Base-by-base conservation (phyloP, 352 stramenopile species). In the Elongisporangium anandrum region DNA sequence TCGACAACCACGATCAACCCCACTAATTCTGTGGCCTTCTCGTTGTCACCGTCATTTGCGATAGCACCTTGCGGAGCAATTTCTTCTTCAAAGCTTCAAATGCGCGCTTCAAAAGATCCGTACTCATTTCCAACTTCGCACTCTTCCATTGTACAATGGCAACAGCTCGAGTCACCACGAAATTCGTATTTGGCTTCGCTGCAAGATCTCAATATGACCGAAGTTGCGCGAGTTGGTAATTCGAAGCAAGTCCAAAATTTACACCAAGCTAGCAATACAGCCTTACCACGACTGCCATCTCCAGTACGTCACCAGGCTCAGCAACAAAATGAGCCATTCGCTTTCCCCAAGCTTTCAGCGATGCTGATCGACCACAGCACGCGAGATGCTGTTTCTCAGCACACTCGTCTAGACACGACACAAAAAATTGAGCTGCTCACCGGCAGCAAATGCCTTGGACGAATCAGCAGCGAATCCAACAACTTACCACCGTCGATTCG, bases 361-460 rank as follows among this genome's bases (percentile, higher is more conserved):
- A 29, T 85, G 51, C 59, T 91, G n/a, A 78, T 88, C 58, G 79
- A 88, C 58, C 72, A 56, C 52, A 72, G 75, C 16, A 69, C 69
- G 23, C 72, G 81, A 0, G 19, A 56, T 50, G 34, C 63, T 55
- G 20, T 21, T 72, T 22, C 63, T 65, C 58, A 69, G 60, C 39
- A 66, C 1, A 48, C 49, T 12, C 59, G 74, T 57, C 52, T 74
- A 47, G 79, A 91, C 23, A 68, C 82, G 59, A 69, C 78, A 13
- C 75, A 81, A 56, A 92, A 92, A 61, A 82, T 90, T 17, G 70
- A 92, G 60, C 54, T 87, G 39, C 75, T 92, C n/a, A 57, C 88
- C 22, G 81, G 80, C 19, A 66, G 56, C 49, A 88, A 80, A 41
- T 88, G 70, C 53, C 68, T 83, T 17, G 75, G 73, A 22, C 66